phyloP scores from a whole-genome alignment of 495 filamentous ascomycete species.

The Letharia columbiana region DNA sequence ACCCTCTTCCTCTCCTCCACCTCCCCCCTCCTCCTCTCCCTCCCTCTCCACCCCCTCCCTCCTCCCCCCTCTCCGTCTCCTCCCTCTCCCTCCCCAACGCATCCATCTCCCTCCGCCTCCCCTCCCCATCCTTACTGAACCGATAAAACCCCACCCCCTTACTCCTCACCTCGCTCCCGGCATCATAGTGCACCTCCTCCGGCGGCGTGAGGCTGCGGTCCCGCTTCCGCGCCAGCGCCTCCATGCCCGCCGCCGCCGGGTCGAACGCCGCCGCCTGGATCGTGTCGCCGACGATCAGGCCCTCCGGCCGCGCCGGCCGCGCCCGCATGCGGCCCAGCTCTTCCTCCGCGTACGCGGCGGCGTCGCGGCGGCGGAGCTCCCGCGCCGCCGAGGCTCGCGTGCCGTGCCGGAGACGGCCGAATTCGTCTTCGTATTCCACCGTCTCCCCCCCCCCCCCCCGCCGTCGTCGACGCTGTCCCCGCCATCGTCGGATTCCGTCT shows the following conservation, averaged over 20 bases:
- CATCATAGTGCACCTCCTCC: slow-evolving; percentile 74
- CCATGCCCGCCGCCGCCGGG: slow-evolving; percentile 60
- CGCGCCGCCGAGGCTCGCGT: slow-evolving; percentile 55
- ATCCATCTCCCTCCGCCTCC: slow-evolving; percentile 65
- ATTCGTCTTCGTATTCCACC: slow-evolving; percentile 81
- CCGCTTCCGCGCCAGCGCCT: slow-evolving; percentile 58
- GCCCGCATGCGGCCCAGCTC: slow-evolving; percentile 43
- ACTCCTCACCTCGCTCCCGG: slow-evolving; percentile 66
- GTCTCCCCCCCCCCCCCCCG: slow-evolving; percentile 57
- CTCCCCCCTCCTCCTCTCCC: slow-evolving; percentile 40
- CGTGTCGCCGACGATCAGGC: slow-evolving; percentile 75
- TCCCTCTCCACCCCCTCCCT: slow-evolving; percentile 40
- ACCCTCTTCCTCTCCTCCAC: slow-evolving; percentile 48
- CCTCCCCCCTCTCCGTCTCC: slow-evolving; percentile 57
- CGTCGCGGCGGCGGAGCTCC: slow-evolving; percentile 39
- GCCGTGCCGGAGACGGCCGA: slow-evolving; percentile 65
- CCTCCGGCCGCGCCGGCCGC: slow-evolving; percentile 53
- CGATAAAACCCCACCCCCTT: slow-evolving; percentile 87
- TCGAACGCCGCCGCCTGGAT: slow-evolving; percentile 76
- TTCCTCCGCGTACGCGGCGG: slow-evolving; percentile 27
- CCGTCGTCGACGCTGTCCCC: slow-evolving; percentile 46
- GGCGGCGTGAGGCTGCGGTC: slow-evolving; percentile 73
- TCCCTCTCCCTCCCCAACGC: slow-evolving; percentile 54
- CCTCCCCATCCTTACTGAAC: slow-evolving; percentile 63
- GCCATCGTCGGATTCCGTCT: slow-evolving; percentile 37